A percentile compares a stretch with the other conserved stretches of the same genome.
These are phyloP conservation scores for Yamadazyma atmosphaerica DNA, from an alignment of 1,139 yeast species.

Conservation along the genomic window DNA sequence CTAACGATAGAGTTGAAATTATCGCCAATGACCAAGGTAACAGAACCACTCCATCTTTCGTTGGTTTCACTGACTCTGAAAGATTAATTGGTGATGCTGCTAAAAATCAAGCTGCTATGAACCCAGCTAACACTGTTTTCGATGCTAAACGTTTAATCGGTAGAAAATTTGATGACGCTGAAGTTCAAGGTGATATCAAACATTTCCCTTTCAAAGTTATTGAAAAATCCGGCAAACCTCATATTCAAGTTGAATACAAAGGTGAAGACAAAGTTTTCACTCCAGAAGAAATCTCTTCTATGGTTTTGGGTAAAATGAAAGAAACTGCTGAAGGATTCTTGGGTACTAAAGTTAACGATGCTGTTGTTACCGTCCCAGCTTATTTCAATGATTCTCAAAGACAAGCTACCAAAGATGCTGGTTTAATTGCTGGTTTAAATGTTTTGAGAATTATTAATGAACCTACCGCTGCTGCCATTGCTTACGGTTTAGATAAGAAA, in stretches of 20 bases:
- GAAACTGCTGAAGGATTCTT: slow-evolving; percentile 96
- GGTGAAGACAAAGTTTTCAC: slow-evolving; percentile 93
- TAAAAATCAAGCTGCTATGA: slow-evolving; percentile 97
- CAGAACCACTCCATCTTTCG: slow-evolving; percentile 98
- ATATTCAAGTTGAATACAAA: slow-evolving; percentile 90
- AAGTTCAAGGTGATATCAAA: slow-evolving; percentile 94
- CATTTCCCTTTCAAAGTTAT: slow-evolving; percentile 96
- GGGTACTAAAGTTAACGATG: slow-evolving; percentile 91
- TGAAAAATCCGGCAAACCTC: slow-evolving; percentile 84
- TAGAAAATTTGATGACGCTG: slow-evolving; percentile 86
- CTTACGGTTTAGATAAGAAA: slow-evolving; percentile 97
- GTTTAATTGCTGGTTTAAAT: slow-evolving; percentile 96
- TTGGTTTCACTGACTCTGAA: slow-evolving; percentile 96
- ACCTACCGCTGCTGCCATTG: slow-evolving; percentile 98
- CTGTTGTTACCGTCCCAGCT: slow-evolving; percentile 96
- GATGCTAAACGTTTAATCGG: slow-evolving; percentile 98
- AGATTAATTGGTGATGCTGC: slow-evolving; percentile 99
- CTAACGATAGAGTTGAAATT: slow-evolving; percentile 78
- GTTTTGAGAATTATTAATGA: slow-evolving; percentile 96
- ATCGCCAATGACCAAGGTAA: slow-evolving; percentile 99
- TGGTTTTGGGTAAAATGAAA: slow-evolving; percentile 97
- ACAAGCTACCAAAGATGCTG: slow-evolving; percentile 98
- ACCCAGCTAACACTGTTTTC: slow-evolving; percentile 95
- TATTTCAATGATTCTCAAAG: slow-evolving; percentile 97
- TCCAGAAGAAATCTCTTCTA: slow-evolving; percentile 96